These are phyloP conservation scores for Nephelium lappaceum DNA, from an alignment of 345 rosid genomes.

Conservation along the genomic window DNA sequence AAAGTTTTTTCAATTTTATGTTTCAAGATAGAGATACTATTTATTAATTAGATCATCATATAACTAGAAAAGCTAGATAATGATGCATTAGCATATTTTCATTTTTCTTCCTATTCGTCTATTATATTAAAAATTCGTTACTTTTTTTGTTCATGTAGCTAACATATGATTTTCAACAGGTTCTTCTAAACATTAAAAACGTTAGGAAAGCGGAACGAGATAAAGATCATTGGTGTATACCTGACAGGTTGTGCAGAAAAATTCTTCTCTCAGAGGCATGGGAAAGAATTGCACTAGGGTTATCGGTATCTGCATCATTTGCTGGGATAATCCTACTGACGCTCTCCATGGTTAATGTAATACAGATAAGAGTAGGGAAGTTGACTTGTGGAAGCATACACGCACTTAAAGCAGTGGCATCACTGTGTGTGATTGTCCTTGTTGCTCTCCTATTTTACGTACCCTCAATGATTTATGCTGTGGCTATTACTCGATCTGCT, in stretches of 20 bases:
- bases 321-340: slow-evolving; percentile 7
- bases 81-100: no score
- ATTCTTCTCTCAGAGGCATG: not conserved
- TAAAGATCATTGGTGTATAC: not conserved
- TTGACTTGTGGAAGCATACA: slow-evolving; percentile 7
- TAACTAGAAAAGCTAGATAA: no score
- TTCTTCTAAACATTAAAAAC: not conserved
- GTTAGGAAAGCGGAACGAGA: not conserved
- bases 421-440: slow-evolving; percentile 3
- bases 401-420: not conserved
- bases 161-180: not conserved
- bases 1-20: no score
- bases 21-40: no score
- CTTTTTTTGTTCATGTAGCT: no score
- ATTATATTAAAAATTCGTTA: no score
- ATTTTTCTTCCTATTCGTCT: no score
- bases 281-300: slow-evolving; percentile 1
- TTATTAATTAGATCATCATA: no score
- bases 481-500: not conserved
- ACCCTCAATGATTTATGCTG: not conserved
- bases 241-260: not conserved
- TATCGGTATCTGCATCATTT: slow-evolving; percentile 12
- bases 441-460: not conserved
- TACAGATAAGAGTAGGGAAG: slow-evolving; percentile 19
- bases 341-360: slow-evolving; percentile 24